Conservation (phyloP, 345 rosid species). For the Hevea brasiliensis region DNA sequence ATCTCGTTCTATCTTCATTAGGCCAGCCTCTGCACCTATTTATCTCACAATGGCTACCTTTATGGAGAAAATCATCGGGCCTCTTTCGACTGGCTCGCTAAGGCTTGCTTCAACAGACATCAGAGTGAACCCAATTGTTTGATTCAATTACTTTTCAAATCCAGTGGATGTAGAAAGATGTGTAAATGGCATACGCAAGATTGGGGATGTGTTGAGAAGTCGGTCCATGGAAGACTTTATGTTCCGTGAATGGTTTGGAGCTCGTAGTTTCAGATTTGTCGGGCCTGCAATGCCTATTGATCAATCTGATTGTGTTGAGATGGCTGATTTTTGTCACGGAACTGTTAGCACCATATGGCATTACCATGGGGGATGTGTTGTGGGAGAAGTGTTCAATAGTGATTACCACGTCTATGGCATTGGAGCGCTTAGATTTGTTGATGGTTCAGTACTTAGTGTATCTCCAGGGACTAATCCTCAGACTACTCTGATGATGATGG, state of each 20-base stretch:
- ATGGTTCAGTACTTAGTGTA: constrained; percentile 66
- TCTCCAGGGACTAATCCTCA: constrained; percentile 98
- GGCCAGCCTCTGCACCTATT: constrained; percentile 60
- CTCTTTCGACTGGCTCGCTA: constrained; percentile 65
- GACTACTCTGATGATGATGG: constrained; percentile 95
- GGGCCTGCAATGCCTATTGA: constrained; percentile 79
- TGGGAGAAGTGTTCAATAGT: constrained; percentile 75
- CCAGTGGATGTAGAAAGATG: constrained; percentile 73
- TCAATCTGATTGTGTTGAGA: constrained; percentile 43
- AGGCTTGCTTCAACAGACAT: constrained; percentile 89
- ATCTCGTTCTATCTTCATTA: constrained; percentile 51
- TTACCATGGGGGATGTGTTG: constrained; percentile 87
- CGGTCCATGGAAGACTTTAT: constrained; percentile 67
- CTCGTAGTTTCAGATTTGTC: constrained; percentile 61
- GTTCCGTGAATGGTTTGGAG: constrained; percentile 75
- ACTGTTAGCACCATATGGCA: constrained; percentile 96
- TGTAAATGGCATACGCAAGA: constrained; percentile 69
- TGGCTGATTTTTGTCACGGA: constrained; percentile 70
- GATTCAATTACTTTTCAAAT: constrained; percentile 77
- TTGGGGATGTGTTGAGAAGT: constrained; percentile 63
- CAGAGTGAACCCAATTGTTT: constrained; percentile 72
- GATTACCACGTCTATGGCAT: constrained; percentile 54
- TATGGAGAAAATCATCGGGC: constrained; percentile 77
- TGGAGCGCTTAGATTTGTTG: constrained; percentile 62
- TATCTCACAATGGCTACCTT: constrained; percentile 82